Base-by-base conservation (phyloP, 2,329 filamentous ascomycete species). In the Claviceps monticola region DNA sequence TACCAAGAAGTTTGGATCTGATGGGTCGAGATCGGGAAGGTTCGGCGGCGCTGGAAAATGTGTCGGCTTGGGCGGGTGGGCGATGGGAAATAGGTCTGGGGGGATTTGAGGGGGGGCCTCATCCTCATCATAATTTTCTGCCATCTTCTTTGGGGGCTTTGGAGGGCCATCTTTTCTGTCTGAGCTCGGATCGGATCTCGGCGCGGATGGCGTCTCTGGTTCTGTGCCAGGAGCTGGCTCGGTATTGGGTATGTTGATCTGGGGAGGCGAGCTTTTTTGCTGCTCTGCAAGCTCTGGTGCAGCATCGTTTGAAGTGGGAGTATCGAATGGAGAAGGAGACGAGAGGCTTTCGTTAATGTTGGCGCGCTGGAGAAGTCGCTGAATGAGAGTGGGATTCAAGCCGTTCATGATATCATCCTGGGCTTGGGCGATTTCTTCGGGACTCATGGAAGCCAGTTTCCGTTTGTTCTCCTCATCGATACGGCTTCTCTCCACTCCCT, bases 391-490 rank as follows among this genome's bases (percentile, higher is more conserved):
- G 2, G 89, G 84, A 56, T 88, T 84, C 51, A 97, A 68, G 7
- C 78, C 80, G n/a, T 74, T 76, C 63, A 95, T 75, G n/a, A 98
- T 71, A 58, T 97, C 91, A 54, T 80, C 74, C 44, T 84, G 80
- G 54, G 93, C 89, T 58, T 83, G 74, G 55, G 86, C 82, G 53
- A 97, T 95, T 66, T 96, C 88, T 39, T 80, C 78, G 0, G 80
- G 71, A 1, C 85, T 86, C 93, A 98, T 96, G 26, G 74, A 73
- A 14, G 82, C 82, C 46, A 98, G 66, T 54, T 78, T 79, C 53
- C 81, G 76, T 45, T 71, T 79, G 61, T 97, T 98, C 65, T 97
- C 89, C 58, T 82, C 76, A 61, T 91, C 86, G 64, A 98, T 97
- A 5, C 76, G 74, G 56, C 71, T 71, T 61, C 79, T 81, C 62